A percentile compares a stretch with the other conserved stretches of the same genome.
Conservation (phyloP, 2,329 filamentous ascomycete genomes). For the Ophiosphaerella herpotricha region DNA sequence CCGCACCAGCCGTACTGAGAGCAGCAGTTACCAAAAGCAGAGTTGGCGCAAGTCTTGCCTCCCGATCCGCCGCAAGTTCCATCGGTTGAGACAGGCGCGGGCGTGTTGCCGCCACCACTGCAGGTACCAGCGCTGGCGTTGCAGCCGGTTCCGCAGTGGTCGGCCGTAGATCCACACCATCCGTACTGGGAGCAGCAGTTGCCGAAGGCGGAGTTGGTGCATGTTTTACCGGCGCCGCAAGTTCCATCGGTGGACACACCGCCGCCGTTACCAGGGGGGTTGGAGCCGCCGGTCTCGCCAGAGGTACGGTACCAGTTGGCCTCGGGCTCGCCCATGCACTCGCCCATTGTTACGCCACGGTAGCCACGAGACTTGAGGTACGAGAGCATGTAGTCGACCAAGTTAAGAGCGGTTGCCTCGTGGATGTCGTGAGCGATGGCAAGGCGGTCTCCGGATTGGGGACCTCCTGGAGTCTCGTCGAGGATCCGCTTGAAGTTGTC, state of each 20-base stretch:
- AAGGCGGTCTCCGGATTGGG: slow-evolving; percentile 47
- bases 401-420: slow-evolving; percentile 49
- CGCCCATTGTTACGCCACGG: slow-evolving; percentile 53
- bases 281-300: slow-evolving; percentile 20
- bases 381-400: slow-evolving; percentile 52
- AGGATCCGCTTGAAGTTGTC: slow-evolving; percentile 46
- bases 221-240: slow-evolving; percentile 29
- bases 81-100: slow-evolving; percentile 11
- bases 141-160: slow-evolving; percentile 41
- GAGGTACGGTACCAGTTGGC: slow-evolving; percentile 56
- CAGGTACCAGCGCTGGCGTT: slow-evolving; percentile 38
- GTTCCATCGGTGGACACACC: slow-evolving; percentile 22
- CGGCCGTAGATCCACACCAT: slow-evolving; percentile 44
- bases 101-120: slow-evolving; percentile 1
- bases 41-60: slow-evolving; percentile 10
- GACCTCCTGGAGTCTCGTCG: slow-evolving; percentile 26
- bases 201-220: slow-evolving; percentile 38
- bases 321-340: slow-evolving; percentile 54
- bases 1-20: slow-evolving; percentile 18
- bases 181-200: slow-evolving; percentile 53
- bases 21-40: slow-evolving; percentile 17
- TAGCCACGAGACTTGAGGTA: slow-evolving; percentile 47
- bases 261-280: slow-evolving; percentile 16
- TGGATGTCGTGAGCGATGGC: slow-evolving; percentile 60
- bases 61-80: slow-evolving; percentile 13